Percentiles rank a stretch among this genome's conserved stretches.
These are phyloP conservation scores for Amesomyces nigricolor DNA, from an alignment of 2,329 filamentous ascomycete genomes.

Conservation along the genomic window DNA sequence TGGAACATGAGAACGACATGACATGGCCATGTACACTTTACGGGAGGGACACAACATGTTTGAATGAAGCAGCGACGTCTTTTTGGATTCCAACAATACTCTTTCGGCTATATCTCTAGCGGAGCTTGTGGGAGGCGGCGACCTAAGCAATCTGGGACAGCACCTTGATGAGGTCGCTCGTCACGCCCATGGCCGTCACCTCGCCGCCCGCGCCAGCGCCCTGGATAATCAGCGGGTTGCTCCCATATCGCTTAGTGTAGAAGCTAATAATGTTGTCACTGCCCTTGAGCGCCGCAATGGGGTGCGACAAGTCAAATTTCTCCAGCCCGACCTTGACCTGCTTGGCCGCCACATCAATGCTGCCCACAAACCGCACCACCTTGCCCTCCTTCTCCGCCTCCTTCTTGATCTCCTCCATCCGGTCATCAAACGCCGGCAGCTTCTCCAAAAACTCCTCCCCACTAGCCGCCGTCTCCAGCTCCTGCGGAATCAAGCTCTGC, in stretches of 20 bases:
- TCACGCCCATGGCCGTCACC: conserved; percentile 96
- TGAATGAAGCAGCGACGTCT: no score
- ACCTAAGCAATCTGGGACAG: conserved; percentile 54
- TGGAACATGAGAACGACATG: no score
- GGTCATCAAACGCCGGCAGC: conserved; percentile 74
- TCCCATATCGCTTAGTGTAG: conserved; percentile 91
- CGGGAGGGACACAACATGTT: no score
- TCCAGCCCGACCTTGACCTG: conserved; percentile 88
- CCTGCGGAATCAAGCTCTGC: conserved; percentile 83
- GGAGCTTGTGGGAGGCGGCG: not conserved
- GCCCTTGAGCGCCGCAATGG: conserved; percentile 90
- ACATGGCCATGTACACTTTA: no score
- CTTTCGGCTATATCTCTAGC: not conserved
- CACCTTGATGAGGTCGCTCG: conserved; percentile 87
- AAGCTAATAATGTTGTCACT: conserved; percentile 99
- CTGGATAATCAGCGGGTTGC: conserved; percentile 88
- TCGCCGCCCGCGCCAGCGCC: conserved; percentile 91
- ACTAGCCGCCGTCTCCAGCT: conserved; percentile 69
- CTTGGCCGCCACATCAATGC: conserved; percentile 76
- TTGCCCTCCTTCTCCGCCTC: conserved; percentile 82
- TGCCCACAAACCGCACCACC: conserved; percentile 90
- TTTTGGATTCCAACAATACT: not conserved
- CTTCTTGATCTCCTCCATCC: conserved; percentile 85
- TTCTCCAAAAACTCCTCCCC: conserved; percentile 81
- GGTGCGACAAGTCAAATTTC: conserved; percentile 79